Conservation (phyloP, 192 early-diverging fungal species). For the Radiomyces spectabilis region DNA sequence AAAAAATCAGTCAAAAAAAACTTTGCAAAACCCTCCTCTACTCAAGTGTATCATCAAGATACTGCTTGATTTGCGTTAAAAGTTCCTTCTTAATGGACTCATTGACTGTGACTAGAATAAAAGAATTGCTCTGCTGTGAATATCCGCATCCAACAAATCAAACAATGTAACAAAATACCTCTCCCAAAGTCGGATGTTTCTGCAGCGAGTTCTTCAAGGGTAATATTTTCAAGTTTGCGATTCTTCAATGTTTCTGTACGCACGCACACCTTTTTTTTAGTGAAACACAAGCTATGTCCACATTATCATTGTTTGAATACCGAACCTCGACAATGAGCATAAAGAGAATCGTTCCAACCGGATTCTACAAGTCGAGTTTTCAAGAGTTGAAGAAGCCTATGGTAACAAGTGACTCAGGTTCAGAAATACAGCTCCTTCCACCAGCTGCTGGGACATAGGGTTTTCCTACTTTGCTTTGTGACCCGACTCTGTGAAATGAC, state of each 20-base stretch:
- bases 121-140: background rate
- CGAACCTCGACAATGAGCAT: conserved; percentile 23
- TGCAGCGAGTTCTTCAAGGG: conserved; percentile 6
- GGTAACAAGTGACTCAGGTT: no score
- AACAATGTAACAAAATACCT: conserved; percentile 6
- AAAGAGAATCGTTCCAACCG: conserved; percentile 20
- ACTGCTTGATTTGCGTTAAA: conserved; percentile 14
- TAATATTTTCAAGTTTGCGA: conserved; percentile 9
- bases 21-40: no score
- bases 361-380: conserved; percentile 16
- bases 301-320: background rate
- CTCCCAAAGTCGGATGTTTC: conserved; percentile 15
- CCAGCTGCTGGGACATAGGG: no score
- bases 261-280: background rate
- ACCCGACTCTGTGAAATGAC: no score
- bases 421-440: no score
- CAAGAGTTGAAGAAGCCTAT: conserved; percentile 12
- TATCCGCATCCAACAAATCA: background rate
- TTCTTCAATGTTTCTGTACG: conserved; percentile 8
- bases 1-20: no score
- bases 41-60: conserved; percentile 17
- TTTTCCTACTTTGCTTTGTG: no score
- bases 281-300: background rate
- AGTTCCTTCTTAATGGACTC: conserved; percentile 28
- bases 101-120: conserved; percentile 11